These are phyloP conservation scores for Perkinsus olseni DNA, from an alignment of 169 alveolate species.

Conservation along the genomic window DNA sequence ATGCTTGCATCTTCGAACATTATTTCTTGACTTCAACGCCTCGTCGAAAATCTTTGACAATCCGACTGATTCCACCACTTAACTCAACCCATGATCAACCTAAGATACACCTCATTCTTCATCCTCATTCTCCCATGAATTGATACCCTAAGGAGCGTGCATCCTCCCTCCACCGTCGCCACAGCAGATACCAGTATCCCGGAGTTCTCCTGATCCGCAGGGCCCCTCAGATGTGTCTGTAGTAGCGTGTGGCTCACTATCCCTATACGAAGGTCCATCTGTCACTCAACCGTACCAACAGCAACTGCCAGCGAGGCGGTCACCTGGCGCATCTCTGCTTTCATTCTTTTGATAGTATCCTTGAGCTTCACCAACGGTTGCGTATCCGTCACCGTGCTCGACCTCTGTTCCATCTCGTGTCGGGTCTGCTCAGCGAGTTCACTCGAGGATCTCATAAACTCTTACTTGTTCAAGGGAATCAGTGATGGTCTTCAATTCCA, in stretches of 20 bases:
- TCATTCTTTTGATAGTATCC: not conserved
- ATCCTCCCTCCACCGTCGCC: not conserved
- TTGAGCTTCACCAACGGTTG: not conserved
- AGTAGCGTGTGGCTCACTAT: not conserved
- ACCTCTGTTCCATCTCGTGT: not conserved
- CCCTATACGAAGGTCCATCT: not conserved
- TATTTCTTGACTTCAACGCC: too few relatives aligned
- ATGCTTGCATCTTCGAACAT: too few relatives aligned
- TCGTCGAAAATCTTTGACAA: too few relatives aligned
- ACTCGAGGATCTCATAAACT: not conserved
- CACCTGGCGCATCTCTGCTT: not conserved
- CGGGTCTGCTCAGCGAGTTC: not conserved
- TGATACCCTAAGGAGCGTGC: not conserved
- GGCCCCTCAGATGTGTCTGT: not conserved
- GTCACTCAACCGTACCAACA: not conserved
- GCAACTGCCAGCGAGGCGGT: not conserved
- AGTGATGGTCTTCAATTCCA: not conserved
- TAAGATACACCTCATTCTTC: not conserved
- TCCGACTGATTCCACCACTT: not conserved
- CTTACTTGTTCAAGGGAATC: not conserved
- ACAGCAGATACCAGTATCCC: not conserved
- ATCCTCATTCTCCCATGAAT: not conserved
- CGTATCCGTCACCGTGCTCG: not conserved
- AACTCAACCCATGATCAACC: not conserved
- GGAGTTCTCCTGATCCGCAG: not conserved